Conservation (phyloP, 768 basidiomycete genomes). For the Omphalotus guepiniiformis region DNA sequence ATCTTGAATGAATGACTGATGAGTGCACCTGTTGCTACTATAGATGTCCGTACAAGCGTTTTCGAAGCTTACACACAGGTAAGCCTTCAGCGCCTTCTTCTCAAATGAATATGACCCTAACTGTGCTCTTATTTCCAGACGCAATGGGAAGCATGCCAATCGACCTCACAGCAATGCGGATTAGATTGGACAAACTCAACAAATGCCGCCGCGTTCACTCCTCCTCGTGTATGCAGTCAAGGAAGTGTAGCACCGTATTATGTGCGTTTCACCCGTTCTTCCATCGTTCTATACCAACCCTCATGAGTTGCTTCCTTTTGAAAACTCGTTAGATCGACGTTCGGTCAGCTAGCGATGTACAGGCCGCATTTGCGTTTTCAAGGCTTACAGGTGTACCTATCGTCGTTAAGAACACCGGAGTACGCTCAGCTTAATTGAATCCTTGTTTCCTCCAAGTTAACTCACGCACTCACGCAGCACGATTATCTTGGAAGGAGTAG, state of each 20-base stretch:
- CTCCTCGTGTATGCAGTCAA: conserved; percentile 16
- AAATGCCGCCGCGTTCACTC: conserved; percentile 12
- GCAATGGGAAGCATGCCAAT: conserved; percentile 35
- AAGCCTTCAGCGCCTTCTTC: no score
- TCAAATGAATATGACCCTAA: no score
- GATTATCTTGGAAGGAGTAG: conserved; percentile 25
- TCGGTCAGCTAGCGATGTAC: conserved; percentile 16
- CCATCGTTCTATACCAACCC: background rate
- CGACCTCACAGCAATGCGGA: conserved; percentile 21
- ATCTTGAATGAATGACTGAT: no score
- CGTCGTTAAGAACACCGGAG: conserved; percentile 24
- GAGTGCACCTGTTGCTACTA: no score
- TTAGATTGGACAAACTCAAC: conserved; percentile 21
- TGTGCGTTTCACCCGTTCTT: conserved; percentile 9
- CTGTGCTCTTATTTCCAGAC: no score
- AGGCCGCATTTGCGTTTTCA: conserved; percentile 20
- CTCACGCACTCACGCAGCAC: conserved; percentile 14
- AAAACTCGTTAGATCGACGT: conserved; percentile 18
- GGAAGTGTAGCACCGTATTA: conserved; percentile 17
- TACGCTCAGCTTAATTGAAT: no score
- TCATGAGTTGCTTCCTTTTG: background rate
- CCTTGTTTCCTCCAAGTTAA: no score
- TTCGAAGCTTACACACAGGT: no score
- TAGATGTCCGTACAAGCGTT: no score
- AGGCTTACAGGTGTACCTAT: conserved; percentile 19